Evolutionary conservation across 2,329 filamentous ascomycete species (phyloP).

Genomic region (Coniosporium tulheliwenetii): DNA sequence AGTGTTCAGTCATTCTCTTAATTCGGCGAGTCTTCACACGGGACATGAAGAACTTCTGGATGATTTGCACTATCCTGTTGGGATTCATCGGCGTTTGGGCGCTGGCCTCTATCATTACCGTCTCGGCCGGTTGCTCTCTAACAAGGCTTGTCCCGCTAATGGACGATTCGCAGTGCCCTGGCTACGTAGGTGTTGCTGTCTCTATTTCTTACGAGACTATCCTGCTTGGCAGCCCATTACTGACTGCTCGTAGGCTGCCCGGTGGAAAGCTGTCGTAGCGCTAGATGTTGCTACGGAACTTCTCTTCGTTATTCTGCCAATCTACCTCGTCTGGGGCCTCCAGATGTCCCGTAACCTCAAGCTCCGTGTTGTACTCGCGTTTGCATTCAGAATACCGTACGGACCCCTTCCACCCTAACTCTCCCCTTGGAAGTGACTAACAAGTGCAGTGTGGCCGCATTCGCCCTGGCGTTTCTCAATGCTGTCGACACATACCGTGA

Average conservation of each 20-base stretch:
- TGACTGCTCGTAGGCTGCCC: conserved; percentile 2
- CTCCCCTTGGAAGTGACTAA: neutral
- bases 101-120: conserved; percentile 13
- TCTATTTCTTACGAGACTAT: too few species aligned
- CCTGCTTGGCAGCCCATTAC: neutral
- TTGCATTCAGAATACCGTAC: conserved; percentile 20
- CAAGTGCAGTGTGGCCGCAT: conserved; percentile 12
- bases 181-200: conserved; percentile 7
- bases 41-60: conserved; percentile 8
- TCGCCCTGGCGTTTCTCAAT: conserved; percentile 18
- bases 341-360: conserved; percentile 20
- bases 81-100: conserved; percentile 9
- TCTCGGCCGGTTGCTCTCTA: conserved; percentile 13
- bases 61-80: conserved; percentile 4
- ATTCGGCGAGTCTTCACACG: conserved; percentile 15
- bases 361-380: conserved; percentile 18
- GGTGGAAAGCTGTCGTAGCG: conserved; percentile 22
- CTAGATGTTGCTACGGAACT: conserved; percentile 22
- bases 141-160: conserved; percentile 12
- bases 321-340: conserved; percentile 20
- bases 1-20: conserved; percentile 14
- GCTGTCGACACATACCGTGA: conserved; percentile 14
- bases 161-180: conserved; percentile 8
- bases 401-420: conserved; percentile 1
- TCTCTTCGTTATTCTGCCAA: conserved; percentile 13